Base-by-base conservation (phyloP, 108 stramenopile species). In the Skeletonema grethae region DNA sequence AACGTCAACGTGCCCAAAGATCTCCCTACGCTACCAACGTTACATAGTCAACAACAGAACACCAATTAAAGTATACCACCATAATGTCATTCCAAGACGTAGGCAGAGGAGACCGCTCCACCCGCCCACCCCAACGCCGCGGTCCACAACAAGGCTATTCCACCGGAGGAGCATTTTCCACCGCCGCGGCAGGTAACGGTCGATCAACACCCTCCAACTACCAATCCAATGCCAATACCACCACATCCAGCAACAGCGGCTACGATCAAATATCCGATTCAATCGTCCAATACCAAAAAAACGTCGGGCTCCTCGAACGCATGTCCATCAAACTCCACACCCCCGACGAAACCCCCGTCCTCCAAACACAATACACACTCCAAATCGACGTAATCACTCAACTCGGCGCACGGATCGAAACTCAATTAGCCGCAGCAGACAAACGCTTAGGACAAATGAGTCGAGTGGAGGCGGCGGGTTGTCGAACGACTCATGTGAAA, bases 271-370 rank as follows among this genome's bases (percentile, higher is more conserved):
- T 84, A 13, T 84, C 83, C 50, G 84, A 88, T 57, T 58, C 53
- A 18, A 81, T 88, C 38, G 61, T 88, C 32, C 87, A 88, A 75
- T 88, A 85, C 82, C 87, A 87, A 82, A 84, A 85, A 69, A 90
- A 94, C 67, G 93, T 94, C 5, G 87, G 81, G 24, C 81, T 94
- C 48, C 84, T 94, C 25, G 84, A 91, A 65, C 90, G 90, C 62
- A 88, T 94, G 80, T 83, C 87, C 11, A 72, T 76, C 31, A 77
- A 75, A 24, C 56, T 89, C 15, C 81, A 82, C 4, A 78, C 82
- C 24, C 61, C 62, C 7, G 61, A 62, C 30, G 76, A 78, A 25
- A 63, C 80, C 11, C 70, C 84, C 2, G 87, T 88, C 62, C 63
- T 89, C 13, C 82, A 91, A 72, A 85, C 82, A 57, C 93, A 94